phyloP scores from a whole-genome alignment of 1,284 basidiomycete genomes.

The Trichosporon sp. region DNA sequence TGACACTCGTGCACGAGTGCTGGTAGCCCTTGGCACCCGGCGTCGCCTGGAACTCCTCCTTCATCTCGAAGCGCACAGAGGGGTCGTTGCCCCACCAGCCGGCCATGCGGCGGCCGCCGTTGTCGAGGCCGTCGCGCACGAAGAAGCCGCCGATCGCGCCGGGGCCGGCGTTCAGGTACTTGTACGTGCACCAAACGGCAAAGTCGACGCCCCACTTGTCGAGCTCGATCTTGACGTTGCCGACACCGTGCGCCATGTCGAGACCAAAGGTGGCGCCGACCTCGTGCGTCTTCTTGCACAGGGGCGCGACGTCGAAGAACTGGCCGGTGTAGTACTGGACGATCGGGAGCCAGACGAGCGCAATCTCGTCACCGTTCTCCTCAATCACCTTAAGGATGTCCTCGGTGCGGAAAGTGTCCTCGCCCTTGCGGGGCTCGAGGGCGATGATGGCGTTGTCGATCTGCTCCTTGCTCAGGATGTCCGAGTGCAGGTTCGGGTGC shows the following conservation, averaged over 20 bases:
- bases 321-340: conserved; percentile 99
- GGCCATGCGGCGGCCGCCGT: conserved; percentile 61
- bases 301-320: conserved; percentile 76
- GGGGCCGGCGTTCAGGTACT: conserved; percentile 94
- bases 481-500: conserved; percentile 71
- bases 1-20: conserved; percentile 84
- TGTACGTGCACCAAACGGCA: conserved; percentile 97
- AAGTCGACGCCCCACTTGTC: conserved; percentile 96
- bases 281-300: conserved; percentile 77
- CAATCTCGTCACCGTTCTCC: conserved; percentile 66
- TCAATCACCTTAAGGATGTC: conserved; percentile 79
- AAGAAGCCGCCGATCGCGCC: conserved; percentile 81
- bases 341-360: conserved; percentile 82
- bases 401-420: conserved; percentile 79
- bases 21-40: conserved; percentile 91
- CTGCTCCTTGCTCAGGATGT: conserved; percentile 60
- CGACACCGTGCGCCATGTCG: conserved; percentile 92
- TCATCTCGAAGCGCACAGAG: conserved; percentile 85
- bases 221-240: conserved; percentile 83
- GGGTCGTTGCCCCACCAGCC: conserved; percentile 98
- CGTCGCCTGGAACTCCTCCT: conserved; percentile 72
- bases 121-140: conserved; percentile 42
- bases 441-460: conserved; percentile 63
- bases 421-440: conserved; percentile 71
- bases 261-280: conserved; percentile 83